Evolutionary conservation across 2,329 filamentous ascomycete genomes (phyloP).

Genomic region (Ophiosphaerella herpotricha): DNA sequence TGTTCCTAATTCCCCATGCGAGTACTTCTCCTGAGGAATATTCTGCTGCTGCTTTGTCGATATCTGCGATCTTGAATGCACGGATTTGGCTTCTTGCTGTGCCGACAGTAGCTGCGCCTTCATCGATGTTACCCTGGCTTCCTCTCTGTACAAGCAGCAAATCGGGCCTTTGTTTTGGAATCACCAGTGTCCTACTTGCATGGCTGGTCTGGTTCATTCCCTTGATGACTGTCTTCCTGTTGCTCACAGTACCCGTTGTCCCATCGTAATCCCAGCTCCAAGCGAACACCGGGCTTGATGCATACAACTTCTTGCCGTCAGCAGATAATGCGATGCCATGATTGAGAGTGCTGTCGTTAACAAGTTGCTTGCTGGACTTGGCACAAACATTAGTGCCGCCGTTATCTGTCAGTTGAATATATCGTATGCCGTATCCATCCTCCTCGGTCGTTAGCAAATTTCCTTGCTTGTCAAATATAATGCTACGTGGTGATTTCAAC

Average conservation of each 20-base stretch:
- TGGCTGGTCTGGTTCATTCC: slow-evolving; percentile 25
- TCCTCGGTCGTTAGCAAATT: slow-evolving; percentile 25
- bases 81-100: slow-evolving; percentile 67
- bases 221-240: slow-evolving; percentile 25
- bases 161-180: slow-evolving; percentile 35
- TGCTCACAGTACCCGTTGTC: slow-evolving; percentile 23
- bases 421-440: slow-evolving; percentile 20
- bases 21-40: slow-evolving; percentile 54
- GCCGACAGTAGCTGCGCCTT: slow-evolving; percentile 50
- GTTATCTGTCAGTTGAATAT: slow-evolving; percentile 26
- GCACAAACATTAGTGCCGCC: slow-evolving; percentile 27
- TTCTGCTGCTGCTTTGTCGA: slow-evolving; percentile 27
- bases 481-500: slow-evolving; percentile 18
- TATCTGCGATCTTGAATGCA: slow-evolving; percentile 55
- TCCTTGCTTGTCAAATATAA: slow-evolving; percentile 22
- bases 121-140: slow-evolving; percentile 64
- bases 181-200: slow-evolving; percentile 18
- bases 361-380: slow-evolving; percentile 21
- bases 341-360: slow-evolving; percentile 19
- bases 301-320: slow-evolving; percentile 31
- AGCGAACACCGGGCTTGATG: slow-evolving; percentile 21
- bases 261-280: slow-evolving; percentile 28
- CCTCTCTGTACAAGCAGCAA: slow-evolving; percentile 67
- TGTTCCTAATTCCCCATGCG: slow-evolving; percentile 73
- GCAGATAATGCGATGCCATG: slow-evolving; percentile 28